A percentile compares a stretch with the other conserved stretches of the same genome.
Evolutionary conservation across 1,139 yeast genomes (phyloP).

Genomic region (Ogataea hybrid): DNA sequence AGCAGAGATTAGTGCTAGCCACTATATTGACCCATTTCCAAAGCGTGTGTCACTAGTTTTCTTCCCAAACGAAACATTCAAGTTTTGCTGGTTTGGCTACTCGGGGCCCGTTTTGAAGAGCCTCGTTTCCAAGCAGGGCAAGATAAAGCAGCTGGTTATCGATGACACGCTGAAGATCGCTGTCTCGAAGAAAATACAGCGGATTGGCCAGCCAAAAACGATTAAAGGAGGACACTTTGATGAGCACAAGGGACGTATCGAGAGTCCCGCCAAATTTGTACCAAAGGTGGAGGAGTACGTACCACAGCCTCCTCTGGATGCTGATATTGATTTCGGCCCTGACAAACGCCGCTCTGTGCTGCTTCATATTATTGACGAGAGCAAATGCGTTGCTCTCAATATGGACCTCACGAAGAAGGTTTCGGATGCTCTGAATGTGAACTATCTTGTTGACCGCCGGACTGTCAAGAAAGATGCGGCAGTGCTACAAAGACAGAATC

Average conservation of each 20-base stretch:
- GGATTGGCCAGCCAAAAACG: constrained; percentile 7
- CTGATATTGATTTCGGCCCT: constrained; percentile 29
- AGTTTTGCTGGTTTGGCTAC: constrained; percentile 20
- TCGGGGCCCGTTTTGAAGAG: constrained; percentile 14
- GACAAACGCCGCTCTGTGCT: constrained; percentile 38
- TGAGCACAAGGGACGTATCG: not conserved
- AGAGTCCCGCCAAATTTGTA: not conserved
- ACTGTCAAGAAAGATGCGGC: constrained; percentile 47
- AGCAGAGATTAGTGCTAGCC: constrained; percentile 20
- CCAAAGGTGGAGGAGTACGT: constrained; percentile 3
- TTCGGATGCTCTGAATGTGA: constrained; percentile 37
- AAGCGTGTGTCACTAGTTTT: constrained; percentile 8
- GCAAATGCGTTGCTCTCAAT: constrained; percentile 45
- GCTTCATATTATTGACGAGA: constrained; percentile 37
- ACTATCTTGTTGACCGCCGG: constrained; percentile 45
- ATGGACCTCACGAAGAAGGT: constrained; percentile 37
- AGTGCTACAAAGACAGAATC: constrained; percentile 28
- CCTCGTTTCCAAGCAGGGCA: constrained; percentile 4
- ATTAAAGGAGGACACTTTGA: constrained; percentile 5
- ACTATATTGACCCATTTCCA: constrained; percentile 7
- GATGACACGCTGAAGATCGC: constrained; percentile 9
- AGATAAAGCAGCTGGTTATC: constrained; percentile 4
- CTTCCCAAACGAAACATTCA: constrained; percentile 8
- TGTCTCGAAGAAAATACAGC: constrained; percentile 5
- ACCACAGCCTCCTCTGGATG: not conserved